Evolutionary conservation across 768 basidiomycete species (phyloP).

Genomic region (Tricholoma terreum): DNA sequence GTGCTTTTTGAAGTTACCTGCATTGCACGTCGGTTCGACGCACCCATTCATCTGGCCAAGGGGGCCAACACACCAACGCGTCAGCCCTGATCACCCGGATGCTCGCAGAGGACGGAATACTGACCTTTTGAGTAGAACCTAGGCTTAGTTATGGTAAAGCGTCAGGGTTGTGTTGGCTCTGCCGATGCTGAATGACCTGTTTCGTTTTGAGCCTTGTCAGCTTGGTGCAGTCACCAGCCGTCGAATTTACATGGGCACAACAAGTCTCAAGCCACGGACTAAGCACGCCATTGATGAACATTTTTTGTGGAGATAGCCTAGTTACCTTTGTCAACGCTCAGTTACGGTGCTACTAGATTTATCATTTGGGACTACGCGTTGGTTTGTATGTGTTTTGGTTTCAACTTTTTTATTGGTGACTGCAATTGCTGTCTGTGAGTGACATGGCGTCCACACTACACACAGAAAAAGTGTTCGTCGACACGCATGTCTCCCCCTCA

Average conservation of each 20-base stretch:
- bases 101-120: constrained; percentile 10
- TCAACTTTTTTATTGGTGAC: constrained; percentile 31
- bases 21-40: constrained; percentile 62
- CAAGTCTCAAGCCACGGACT: constrained; percentile 1
- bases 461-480: constrained; percentile 41
- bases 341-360: too few relatives aligned
- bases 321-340: too few relatives aligned
- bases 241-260: too few relatives aligned
- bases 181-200: background rate
- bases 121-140: constrained; percentile 73
- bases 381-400: constrained; percentile 33
- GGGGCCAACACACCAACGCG: constrained; percentile 54
- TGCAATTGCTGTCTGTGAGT: constrained; percentile 13
- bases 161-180: constrained; percentile 77
- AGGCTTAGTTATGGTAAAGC: constrained; percentile 77
- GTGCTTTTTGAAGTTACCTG: constrained; percentile 33
- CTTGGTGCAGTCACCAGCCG: constrained; percentile 53
- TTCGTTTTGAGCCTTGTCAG: background rate
- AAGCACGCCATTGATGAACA: background rate
- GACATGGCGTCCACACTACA: constrained; percentile 45
- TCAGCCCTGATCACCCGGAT: constrained; percentile 26
- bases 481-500: constrained; percentile 33
- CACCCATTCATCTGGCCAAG: constrained; percentile 68
- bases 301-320: too few relatives aligned
- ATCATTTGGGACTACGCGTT: constrained; percentile 9